A percentile compares a stretch with the other conserved stretches of the same genome.
Conservation (phyloP, 1,284 basidiomycete species). For the Moesziomyces aphidis region DNA sequence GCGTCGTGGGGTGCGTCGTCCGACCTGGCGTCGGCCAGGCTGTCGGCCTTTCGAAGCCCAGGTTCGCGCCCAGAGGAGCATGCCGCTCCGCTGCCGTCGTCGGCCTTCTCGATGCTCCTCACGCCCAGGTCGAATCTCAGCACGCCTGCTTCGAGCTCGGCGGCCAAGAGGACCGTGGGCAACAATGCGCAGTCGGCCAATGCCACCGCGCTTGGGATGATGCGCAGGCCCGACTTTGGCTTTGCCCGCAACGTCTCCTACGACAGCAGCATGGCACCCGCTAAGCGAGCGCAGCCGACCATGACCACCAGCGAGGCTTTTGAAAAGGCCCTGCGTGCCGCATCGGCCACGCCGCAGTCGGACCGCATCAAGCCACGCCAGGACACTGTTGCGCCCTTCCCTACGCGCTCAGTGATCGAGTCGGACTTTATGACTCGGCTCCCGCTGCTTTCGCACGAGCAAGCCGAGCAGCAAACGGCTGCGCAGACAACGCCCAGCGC, state of each 20-base stretch:
- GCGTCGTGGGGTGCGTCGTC: neutral
- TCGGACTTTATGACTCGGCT: conserved; percentile 31
- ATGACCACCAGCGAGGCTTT: conserved; percentile 40
- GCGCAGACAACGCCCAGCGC: conserved; percentile 9
- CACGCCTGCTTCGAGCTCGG: conserved; percentile 1
- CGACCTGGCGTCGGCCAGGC: conserved; percentile 10
- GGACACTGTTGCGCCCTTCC: conserved; percentile 30
- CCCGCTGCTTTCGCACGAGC: conserved; percentile 4
- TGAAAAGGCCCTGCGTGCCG: conserved; percentile 39
- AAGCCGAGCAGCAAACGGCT: conserved; percentile 1
- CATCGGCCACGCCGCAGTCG: conserved; percentile 25
- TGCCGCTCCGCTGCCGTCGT: conserved; percentile 9
- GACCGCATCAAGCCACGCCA: conserved; percentile 32
- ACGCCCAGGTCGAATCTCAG: conserved; percentile 8
- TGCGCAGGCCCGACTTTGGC: conserved; percentile 37
- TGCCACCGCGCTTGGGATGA: conserved; percentile 6
- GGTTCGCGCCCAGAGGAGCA: conserved; percentile 25
- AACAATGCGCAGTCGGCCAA: conserved; percentile 10
- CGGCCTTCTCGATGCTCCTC: conserved; percentile 19
- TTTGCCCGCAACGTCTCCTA: conserved; percentile 40
- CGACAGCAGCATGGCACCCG: conserved; percentile 14
- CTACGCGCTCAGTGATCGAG: conserved; percentile 46
- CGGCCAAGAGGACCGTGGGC: conserved; percentile 21
- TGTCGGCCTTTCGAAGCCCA: conserved; percentile 17
- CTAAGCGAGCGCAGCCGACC: conserved; percentile 22